Evolutionary conservation across 2,329 filamentous ascomycete species (phyloP), one percentile per base, ranked within the genome.

Genomic region (Thelonectria rubi): DNA sequence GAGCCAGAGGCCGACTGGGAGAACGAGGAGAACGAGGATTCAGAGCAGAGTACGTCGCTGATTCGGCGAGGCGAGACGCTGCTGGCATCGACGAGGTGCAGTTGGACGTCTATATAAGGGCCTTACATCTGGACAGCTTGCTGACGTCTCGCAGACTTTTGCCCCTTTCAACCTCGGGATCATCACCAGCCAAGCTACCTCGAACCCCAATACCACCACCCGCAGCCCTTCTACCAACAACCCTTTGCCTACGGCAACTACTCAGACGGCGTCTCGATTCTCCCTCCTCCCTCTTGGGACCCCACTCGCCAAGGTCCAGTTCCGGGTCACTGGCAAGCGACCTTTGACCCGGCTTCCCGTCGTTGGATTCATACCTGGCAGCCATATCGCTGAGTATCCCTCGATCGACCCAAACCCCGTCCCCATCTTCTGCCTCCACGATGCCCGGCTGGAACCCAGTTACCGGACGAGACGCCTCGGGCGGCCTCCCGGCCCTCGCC

Each of bases 401-500:
- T 26, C 20, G 9, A 17, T 17, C 30, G 12, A 46, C 34, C 34
- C 34, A 14, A 11, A 12, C 2, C 17, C 21, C 8, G 43, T 18
- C 24, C 6, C 37, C 17, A n/a, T 32, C 14, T 34, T 18, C 24
- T n/a, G 18, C 47, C n/a, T 11, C n/a, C 24, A 63, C 14, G 11
- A 79, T 79, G 77, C 73, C 77, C 50, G 77, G 77, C 39, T 79
- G 77, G 76, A 80, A 81, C 59, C 78, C 78, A 5, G 59, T 76
- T 14, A 73, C 74, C 34, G 74, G 79, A 18, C 77, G 77, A 15
- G 79, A 81, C 62, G 58, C 70, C n/a, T 65, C 70, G 11, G 73
- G 72, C 18, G 50, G 60, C 37, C 74, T 73, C 1, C 78, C 78
- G 5, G 66, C 69, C 14, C 71, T 71, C 56, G 70, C 77, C 32